These are phyloP conservation scores for Brettanomyces naardenensis DNA, from an alignment of 805 yeast species.

Conservation along the genomic window DNA sequence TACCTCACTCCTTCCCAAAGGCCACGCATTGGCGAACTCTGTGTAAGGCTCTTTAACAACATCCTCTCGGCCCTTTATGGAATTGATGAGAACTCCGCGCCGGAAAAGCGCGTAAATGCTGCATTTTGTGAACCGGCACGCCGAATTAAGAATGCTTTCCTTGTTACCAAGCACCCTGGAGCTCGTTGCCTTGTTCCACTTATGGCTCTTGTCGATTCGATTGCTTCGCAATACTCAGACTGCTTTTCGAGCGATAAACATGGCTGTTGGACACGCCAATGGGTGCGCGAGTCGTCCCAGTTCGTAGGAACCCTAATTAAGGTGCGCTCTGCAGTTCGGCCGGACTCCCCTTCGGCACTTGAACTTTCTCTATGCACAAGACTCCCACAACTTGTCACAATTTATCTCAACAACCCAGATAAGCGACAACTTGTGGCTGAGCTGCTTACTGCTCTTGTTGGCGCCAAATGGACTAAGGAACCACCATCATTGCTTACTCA, in stretches of 20 bases:
- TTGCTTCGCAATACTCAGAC: conserved; percentile 23
- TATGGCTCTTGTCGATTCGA: conserved; percentile 38
- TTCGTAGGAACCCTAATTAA: conserved; percentile 51
- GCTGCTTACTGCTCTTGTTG: conserved; percentile 49
- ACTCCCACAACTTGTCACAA: conserved; percentile 47
- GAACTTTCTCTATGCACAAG: conserved; percentile 53
- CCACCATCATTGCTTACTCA: conserved; percentile 80
- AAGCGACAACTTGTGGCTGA: conserved; percentile 46
- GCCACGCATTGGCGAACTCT: conserved; percentile 48
- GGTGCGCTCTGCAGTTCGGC: conserved; percentile 40
- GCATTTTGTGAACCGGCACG: conserved; percentile 45
- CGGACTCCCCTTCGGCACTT: conserved; percentile 49
- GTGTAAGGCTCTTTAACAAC: conserved; percentile 46
- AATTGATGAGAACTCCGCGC: conserved; percentile 32
- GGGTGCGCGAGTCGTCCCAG: conserved; percentile 43
- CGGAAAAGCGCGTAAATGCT: conserved; percentile 35
- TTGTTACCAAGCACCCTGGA: conserved; percentile 41
- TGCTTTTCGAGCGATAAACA: conserved; percentile 26
- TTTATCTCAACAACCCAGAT: conserved; percentile 42
- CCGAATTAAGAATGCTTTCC: conserved; percentile 46
- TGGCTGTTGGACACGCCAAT: conserved; percentile 40
- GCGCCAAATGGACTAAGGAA: conserved; percentile 45
- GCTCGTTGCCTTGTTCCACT: conserved; percentile 50
- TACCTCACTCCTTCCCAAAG: conserved; percentile 50
- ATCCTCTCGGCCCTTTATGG: conserved; percentile 50